Evolutionary conservation across 768 basidiomycete genomes (phyloP), one percentile per base, ranked within the genome.

Genomic region (Lentinula detonsa): DNA sequence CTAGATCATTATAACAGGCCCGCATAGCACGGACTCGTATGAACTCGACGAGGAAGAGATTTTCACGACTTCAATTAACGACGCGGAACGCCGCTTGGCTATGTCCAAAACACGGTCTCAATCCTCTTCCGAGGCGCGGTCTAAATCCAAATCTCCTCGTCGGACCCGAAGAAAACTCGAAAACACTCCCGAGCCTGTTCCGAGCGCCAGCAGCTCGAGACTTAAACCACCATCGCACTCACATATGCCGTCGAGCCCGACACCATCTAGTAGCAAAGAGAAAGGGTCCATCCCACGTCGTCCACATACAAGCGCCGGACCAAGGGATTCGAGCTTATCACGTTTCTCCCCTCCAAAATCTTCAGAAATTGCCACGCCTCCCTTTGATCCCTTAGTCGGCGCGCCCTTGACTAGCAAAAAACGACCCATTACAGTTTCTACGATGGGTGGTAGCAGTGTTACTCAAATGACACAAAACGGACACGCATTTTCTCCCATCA

Each of bases 291-390:
- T 70, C 48, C 69, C 74, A 42, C 78, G 85, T 61, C 74, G 88
- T 50, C 88, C 88, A 37, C 88, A 91, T 68, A 90, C 88, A 23
- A 87, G 85, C 61, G 87, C 86, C n/a, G 88, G 88, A 11, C 85
- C 84, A 31, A 75, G 85, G 61, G 88, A 89, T 45, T 31, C 67
- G 79, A 77, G 68, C 34, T 35, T n/a, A n/a, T 69, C 78, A 34
- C 70, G 71, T 55, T 72, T 35, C 37, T 52, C 48, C n/a, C 9
- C 34, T 34, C 46, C n/a, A 13, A 65, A 53, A 63, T 67, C 54
- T 35, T 16, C 23, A 40, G 21, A 21, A 39, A 55, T 18, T 35
- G 21, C 11, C 4, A 15, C 39, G 4, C 18, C 15, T 56, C 55
- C 16, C 34, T 33, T 11, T 21, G 16, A 40, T 42, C 16, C 37